Evolutionary conservation across 2,329 filamentous ascomycete genomes (phyloP).

Genomic region (Aspergillus transmontanensis): DNA sequence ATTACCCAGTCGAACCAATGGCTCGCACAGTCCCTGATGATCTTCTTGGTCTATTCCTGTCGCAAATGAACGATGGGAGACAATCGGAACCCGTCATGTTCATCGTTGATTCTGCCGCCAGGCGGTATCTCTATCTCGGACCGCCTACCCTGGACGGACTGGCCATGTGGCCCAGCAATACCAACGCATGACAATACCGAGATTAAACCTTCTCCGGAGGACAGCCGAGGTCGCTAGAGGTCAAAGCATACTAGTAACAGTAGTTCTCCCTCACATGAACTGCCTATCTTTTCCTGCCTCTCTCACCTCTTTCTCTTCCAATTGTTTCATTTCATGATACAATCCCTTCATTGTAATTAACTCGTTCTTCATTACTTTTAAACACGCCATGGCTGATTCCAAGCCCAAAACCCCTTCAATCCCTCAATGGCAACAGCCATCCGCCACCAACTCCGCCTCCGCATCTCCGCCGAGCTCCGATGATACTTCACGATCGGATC

Average conservation of each 20-base stretch:
- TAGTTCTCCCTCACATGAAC: background rate
- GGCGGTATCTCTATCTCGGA: background rate
- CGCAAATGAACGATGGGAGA: background rate
- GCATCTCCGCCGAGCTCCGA: conserved; percentile 30
- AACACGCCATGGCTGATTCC: conserved; percentile 35
- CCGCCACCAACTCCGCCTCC: conserved; percentile 20
- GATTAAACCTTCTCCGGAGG: background rate
- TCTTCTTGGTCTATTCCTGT: background rate
- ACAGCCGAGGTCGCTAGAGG: background rate
- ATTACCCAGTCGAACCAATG: background rate
- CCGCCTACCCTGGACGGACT: background rate
- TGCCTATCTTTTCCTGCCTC: background rate
- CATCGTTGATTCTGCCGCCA: background rate
- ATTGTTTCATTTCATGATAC: conserved; percentile 5
- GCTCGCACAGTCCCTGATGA: background rate
- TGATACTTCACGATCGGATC: conserved; percentile 32
- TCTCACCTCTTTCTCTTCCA: conserved; percentile 1
- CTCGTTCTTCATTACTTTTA: conserved; percentile 2
- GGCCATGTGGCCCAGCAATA: background rate
- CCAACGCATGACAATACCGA: conserved; percentile 5
- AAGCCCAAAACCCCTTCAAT: conserved; percentile 38
- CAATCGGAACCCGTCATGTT: background rate
- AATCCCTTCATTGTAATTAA: background rate
- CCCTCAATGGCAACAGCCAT: conserved; percentile 46
- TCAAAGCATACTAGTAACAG: no score